These are phyloP conservation scores for Emericellopsis atlantica DNA, from an alignment of 2,329 filamentous ascomycete species.

Conservation along the genomic window DNA sequence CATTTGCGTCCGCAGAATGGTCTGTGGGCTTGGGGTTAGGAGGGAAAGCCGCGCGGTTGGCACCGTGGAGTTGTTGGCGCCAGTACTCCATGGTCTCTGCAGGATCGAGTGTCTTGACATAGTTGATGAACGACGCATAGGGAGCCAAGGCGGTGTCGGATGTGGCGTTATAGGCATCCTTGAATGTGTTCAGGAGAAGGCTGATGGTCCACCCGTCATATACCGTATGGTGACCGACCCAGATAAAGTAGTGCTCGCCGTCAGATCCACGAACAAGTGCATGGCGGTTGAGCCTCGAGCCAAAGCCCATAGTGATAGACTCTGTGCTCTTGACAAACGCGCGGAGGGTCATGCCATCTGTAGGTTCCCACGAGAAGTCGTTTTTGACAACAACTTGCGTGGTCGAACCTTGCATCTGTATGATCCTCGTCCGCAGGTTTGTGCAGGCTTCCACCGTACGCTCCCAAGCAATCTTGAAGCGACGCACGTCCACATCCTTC, in stretches of 20 bases:
- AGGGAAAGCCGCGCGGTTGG: background rate
- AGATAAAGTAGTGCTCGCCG: background rate
- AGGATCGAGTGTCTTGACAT: background rate
- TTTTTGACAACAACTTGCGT: background rate
- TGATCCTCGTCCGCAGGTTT: conserved; percentile 5
- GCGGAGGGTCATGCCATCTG: background rate
- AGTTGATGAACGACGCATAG: background rate
- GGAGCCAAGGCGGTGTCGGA: background rate
- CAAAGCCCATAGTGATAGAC: background rate
- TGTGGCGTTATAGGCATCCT: conserved; percentile 5
- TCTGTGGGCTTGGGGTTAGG: background rate
- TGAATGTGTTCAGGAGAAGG: conserved; percentile 9
- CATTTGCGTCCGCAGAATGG: background rate
- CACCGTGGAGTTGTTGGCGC: conserved; percentile 1
- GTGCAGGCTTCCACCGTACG: background rate
- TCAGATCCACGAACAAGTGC: background rate
- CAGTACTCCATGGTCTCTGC: background rate
- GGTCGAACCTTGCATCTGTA: background rate
- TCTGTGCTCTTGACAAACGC: background rate
- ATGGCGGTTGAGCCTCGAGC: background rate
- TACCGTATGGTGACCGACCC: conserved; percentile 21
- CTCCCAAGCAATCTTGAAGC: conserved; percentile 5
- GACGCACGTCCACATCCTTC: conserved; percentile 6
- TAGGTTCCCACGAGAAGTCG: background rate
- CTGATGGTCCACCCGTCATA: conserved; percentile 40